Evolutionary conservation across 768 basidiomycete genomes (phyloP), one percentile per base, ranked within the genome.

Genomic region (Boletus reticuloceps): DNA sequence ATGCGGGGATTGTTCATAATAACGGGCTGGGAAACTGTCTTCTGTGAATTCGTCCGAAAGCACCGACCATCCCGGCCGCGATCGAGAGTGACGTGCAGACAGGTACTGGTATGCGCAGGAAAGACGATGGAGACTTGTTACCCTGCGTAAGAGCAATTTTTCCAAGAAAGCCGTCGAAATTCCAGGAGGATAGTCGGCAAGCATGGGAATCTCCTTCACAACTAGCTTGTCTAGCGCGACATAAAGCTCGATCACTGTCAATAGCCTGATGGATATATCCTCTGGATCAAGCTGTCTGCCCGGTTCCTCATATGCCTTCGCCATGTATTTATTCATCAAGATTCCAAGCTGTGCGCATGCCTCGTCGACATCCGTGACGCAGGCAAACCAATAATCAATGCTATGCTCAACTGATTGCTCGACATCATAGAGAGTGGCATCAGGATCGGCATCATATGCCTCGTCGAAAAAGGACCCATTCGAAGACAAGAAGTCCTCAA

Each of bases 261-360:
- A 62, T 25, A 81, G 51, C 69, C 77, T 74, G 6, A 74, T 52
- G 0, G 79, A 79, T 2, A 57, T 36, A 41, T 67, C 57, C 50
- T 80, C 77, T 16, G 75, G 70, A 37, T 69, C 74, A 8, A 10
- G 4, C n/a, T n/a, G n/a, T 17, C 3, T 0, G 4, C 4, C 6
- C 16, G 58, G 56, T 2, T 3, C 8, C n/a, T 3, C 11, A 34
- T 34, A 34, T 34, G 13, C 12, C 34, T 34, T 34, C 34, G 13
- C 13, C 73, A 76, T 12, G 34, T 75, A 74, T 9, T 59, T 32
- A 3, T 45, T 39, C 32, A 16, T 66, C 41, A 66, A 69, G 3
- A 60, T 17, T 50, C 58, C 56, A 14, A 64, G 53, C 31, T 58
- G 55, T 8, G 32, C 12, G 1, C 65, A 64, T 3, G 60, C 60